Evolutionary conservation across 2,329 filamentous ascomycete genomes (phyloP), one percentile per base, ranked within the genome.

Genomic region (Trichoderma lentiforme): DNA sequence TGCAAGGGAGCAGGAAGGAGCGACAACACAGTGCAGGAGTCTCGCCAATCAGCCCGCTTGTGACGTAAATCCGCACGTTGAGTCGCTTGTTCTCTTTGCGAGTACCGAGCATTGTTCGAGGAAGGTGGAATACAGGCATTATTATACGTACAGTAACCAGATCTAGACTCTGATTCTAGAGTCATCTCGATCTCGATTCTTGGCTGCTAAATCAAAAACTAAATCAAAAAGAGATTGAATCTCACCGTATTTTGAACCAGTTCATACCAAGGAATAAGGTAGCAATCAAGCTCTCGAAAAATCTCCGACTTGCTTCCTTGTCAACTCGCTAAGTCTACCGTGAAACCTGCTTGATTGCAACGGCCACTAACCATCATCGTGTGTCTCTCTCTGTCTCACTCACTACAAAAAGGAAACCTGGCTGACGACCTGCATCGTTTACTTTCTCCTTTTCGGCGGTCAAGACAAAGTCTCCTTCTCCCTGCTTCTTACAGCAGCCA

Each of bases 401-500:
- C 12, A 57, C 28, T 43, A 18, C 39, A 43, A 43, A 43, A 43
- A 43, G 18, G 53, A 34, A 32, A 26, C 34, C 15, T 26, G 18
- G 9, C 39, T n/a, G 39, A 26, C 28, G 21, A 39, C 26, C 43
- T 28, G 26, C 24, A 30, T 51, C 26, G 18, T 34, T 18, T 4
- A 6, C 18, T 12, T 12, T 24, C 12, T 12, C 21, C 14, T 56
- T n/a, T 24, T 24, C 47, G 21, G 62, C 62, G 53, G 65, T 60
- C 65, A 68, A 34, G 24, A 21, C 53, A 57, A 57, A 2, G 24
- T 21, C 12, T 60, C 36, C 21, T 32, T 14, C 67, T 70, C 67
- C 67, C 39, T 70, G 57, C 67, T 67, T 67, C 47, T 32, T 57
- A 36, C 32, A 28, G 64, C 64, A 67, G 64, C 64, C 47, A 67